Evolutionary conservation across 176 grass and related monocot species (phyloP).

Genomic region (Eragrostis nindensis): DNA sequence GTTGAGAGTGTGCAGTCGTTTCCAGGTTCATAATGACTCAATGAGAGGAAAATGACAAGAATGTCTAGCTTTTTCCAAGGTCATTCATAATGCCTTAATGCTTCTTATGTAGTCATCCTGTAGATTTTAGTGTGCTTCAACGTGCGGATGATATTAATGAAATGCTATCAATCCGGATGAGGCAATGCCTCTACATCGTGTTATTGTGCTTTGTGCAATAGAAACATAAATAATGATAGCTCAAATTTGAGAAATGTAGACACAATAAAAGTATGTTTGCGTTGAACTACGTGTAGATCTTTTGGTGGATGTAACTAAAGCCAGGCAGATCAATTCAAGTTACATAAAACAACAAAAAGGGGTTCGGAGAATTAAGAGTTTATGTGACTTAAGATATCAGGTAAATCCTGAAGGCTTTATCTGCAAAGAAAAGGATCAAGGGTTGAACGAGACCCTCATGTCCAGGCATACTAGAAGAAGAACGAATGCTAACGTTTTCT

Average conservation of each 20-base stretch:
- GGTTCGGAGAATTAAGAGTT: not conserved
- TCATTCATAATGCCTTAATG: not conserved
- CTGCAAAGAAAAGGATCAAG: not conserved
- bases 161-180: not conserved
- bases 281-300: not conserved
- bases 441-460: not conserved
- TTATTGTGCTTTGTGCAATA: not conserved
- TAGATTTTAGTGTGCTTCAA: not conserved
- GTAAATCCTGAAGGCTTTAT: not conserved
- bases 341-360: not conserved
- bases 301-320: not conserved
- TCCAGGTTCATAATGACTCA: not conserved
- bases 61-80: not conserved
- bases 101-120: not conserved
- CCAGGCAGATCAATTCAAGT: not conserved
- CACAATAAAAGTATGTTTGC: not conserved
- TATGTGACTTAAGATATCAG: not conserved
- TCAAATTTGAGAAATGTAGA: not conserved
- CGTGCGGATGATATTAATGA: not conserved
- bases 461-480: not conserved
- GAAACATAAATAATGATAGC: not conserved
- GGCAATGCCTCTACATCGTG: not conserved
- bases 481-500: not conserved
- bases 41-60: not conserved
- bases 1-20: not conserved